Conservation (phyloP, 176 grass and related monocot genomes). For the Elaeis guineensis region DNA sequence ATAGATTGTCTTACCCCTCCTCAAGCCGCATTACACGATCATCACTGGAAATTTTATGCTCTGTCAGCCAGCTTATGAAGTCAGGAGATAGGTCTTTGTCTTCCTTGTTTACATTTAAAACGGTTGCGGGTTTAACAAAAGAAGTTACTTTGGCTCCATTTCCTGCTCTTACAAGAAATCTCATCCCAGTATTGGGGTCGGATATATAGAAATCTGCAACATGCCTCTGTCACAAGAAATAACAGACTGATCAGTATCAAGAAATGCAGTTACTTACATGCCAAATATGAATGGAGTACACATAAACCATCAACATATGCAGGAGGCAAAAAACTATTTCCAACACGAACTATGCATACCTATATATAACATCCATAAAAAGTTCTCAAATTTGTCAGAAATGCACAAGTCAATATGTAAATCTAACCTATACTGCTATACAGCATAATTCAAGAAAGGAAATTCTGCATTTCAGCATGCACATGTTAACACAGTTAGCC, state of each 20-base stretch:
- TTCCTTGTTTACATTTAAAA: conserved; percentile 31
- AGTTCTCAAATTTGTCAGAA: too few relatives aligned
- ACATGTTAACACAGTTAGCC: too few relatives aligned
- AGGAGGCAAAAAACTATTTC: too few relatives aligned
- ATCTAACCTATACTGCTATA: too few relatives aligned
- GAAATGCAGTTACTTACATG: neutral
- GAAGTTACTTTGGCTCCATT: conserved; percentile 38
- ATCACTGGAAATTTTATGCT: conserved; percentile 30
- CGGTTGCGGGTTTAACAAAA: conserved; percentile 35
- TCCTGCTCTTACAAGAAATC: conserved; percentile 71
- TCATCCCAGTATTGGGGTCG: conserved; percentile 51
- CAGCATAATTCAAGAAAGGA: too few relatives aligned
- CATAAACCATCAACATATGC: too few relatives aligned
- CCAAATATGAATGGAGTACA: too few relatives aligned
- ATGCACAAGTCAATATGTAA: too few relatives aligned
- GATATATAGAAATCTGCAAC: conserved; percentile 76
- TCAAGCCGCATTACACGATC: conserved; percentile 26
- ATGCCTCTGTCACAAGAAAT: conserved; percentile 33
- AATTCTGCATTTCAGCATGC: too few relatives aligned
- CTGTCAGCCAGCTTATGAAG: conserved; percentile 38
- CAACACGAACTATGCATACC: too few relatives aligned
- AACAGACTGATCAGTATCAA: neutral
- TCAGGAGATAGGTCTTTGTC: conserved; percentile 16
- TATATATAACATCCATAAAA: too few relatives aligned
- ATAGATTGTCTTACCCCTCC: conserved; percentile 45